Evolutionary conservation across 352 stramenopile genomes (phyloP), one percentile per base, ranked within the genome.

Genomic region (Albugo candida): DNA sequence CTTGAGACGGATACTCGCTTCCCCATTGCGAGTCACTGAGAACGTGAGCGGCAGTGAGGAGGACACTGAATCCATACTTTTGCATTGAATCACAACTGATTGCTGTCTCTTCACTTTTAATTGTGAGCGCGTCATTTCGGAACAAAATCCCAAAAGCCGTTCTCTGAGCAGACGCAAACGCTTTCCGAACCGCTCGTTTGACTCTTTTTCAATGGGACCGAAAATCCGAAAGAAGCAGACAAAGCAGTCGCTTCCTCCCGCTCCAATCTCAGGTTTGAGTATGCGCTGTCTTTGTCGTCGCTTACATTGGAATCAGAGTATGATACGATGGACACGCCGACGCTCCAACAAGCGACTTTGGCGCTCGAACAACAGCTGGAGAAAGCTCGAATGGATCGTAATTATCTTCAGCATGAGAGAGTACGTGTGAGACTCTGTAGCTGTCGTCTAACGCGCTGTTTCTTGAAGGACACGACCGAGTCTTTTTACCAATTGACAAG

Each of bases 401-500:
- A 97, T 61, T 96, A 96, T 63, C 83, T 96, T 39, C 87, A 97
- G 60, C 79, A 96, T 48, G 88, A 97, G 56, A 68, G 83, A 18
- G 78, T 92, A 43, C 38, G 17, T 8, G 8, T 51, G 11, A 11
- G 2, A 5, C 31, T 11, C 10, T 36, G 36, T 48, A 1, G 10
- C 17, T 13, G 21, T 21, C 47, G n/a, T 16, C 43, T 35, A 13
- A 42, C 20, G 10, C 14, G 13, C 21, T 39, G 20, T 49, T 13
- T 17, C 17, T 48, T 13, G 13, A 13, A 92, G 77, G 87, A 97
- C 63, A 94, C 91, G 60, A 95, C 96, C 53, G 83, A 96, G 65
- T 93, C 77, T 43, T 95, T 96, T 51, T 97, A 95, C 56, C 80
- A 97, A 49, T 92, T 95, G 53, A 94, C 79, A n/a, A 87, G 83